Evolutionary conservation across 2,329 filamentous ascomycete species (phyloP), one percentile per base, ranked within the genome.

Genomic region (Paecilomyces sp.): DNA sequence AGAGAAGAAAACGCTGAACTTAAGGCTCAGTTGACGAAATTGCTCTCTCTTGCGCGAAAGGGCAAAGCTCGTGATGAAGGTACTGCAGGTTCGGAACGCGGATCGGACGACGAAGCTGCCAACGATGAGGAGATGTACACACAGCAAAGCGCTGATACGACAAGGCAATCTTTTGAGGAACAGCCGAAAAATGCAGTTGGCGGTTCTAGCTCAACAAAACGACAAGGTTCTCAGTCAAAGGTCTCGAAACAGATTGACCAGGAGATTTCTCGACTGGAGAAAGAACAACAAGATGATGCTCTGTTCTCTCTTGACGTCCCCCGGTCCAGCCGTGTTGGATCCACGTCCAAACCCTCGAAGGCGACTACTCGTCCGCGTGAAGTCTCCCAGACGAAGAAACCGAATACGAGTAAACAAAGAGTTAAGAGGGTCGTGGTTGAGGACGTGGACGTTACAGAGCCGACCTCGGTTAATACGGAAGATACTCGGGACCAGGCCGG

Each of bases 1-100:
- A 67, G 67, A 41, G 67, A 71, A 31, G 75, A 78, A 55, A 77
- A 77, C 58, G 56, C 69, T 9, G 71, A 74, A n/a, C 68, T 79
- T 15, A 75, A 70, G 58, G 64, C 68, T 12, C 74, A 74, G 41
- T 58, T 77, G 51, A 61, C 62, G n/a, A 71, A 69, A 51, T 57
- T 71, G 13, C 64, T 62, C 50, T 59, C 59, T 7, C 62, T 64
- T 1, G 55, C 61, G 15, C 65, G 65, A 41, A 69, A 67, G 56
- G 30, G 57, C 24, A 50, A 47, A n/a, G 58, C 58, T 22, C 67
- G 65, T n/a, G 71, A 71, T 47, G 64, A 64, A 9, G 69, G 73
- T 3, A 70, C 67, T 4, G 56, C 56, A 3, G 57, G 58, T 18
- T 58, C 58, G 36, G 51, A 60, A 18, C 13, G 68, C 68, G 3